Evolutionary conservation across 139 green algal species (phyloP), one percentile per base, ranked within the genome.

Genomic region (Closterium sp.): DNA sequence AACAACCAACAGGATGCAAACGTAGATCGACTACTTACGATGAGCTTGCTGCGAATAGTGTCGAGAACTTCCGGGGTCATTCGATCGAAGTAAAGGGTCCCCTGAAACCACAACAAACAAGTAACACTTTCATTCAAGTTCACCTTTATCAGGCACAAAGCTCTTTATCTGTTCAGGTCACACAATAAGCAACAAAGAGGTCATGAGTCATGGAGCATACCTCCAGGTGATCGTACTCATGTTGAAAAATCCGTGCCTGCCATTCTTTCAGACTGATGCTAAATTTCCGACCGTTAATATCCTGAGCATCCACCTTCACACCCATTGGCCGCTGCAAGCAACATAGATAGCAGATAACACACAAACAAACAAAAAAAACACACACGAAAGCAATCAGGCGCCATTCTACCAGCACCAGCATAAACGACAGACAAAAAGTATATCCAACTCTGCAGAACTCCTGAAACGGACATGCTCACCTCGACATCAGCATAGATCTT

Each of bases 221-320:
- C 90, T 99, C 96, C 38, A 99, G 93, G 92, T 99, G 98, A 95
- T 99, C 98, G 86, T 97, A 99, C 95, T 99, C 98, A 94, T 99
- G 98, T 94, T 99, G 98, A 94, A 99, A 99, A 31, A 99, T 98
- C 24, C 98, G 95, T 4, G 98, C 97, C 28, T 96, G 90, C 88
- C 96, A 99, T 84, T 95, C 97, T 38, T 94, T 92, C 17, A 99
- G 94, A 31, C 95, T 96, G 73, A 98, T 92, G 38, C 91, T 95
- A 9, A 97, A 91, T n/a, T 95, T 96, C 70, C 96, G 92, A 0
- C 98, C 98, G 9, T 95, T 94, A 34, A 98, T 85, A 94, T 99
- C 96, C 93, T 97, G 96, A 17, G 97, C 97, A 90, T 97, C 96
- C 45, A 99, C 95, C 85, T 96, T 96, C 19, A 99, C 96, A 32